These are phyloP conservation scores for Oryza glaberrima DNA, from an alignment of 176 grass and related monocot species.

Conservation along the genomic window DNA sequence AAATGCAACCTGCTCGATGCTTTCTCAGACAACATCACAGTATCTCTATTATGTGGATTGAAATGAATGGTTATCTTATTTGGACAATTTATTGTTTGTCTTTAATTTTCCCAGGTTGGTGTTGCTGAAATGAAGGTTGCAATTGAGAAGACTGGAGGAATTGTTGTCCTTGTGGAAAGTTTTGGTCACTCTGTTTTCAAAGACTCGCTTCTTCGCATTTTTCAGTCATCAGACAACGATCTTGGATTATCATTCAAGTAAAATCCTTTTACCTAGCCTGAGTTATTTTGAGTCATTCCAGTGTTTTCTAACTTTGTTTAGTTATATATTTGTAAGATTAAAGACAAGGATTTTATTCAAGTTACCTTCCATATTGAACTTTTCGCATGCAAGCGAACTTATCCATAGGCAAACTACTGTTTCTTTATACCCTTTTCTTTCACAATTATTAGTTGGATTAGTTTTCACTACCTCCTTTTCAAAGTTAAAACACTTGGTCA, in stretches of 20 bases:
- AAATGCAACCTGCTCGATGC: neutral
- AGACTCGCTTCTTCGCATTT: slow-evolving; percentile 81
- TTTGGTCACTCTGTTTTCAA: slow-evolving; percentile 99
- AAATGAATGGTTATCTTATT: slow-evolving; percentile 22
- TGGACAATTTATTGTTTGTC: neutral
- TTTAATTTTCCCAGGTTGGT: slow-evolving; percentile 62
- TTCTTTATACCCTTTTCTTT: slow-evolving; percentile 24
- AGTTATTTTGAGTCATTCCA: slow-evolving; percentile 3
- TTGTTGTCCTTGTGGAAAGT: slow-evolving; percentile 93
- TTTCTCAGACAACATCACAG: neutral
- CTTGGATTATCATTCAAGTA: slow-evolving; percentile 98
- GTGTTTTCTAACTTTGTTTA: neutral
- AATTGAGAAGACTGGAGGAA: slow-evolving; percentile 89
- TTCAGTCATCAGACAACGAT: slow-evolving; percentile 68
- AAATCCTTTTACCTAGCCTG: slow-evolving; percentile 26
- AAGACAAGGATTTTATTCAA: neutral
- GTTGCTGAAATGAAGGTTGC: slow-evolving; percentile 95
- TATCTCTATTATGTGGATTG: slow-evolving; percentile 26
- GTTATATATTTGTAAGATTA: neutral
- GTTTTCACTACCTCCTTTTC: neutral
- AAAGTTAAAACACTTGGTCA: neutral
- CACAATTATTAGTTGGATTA: neutral
- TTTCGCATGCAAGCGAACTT: slow-evolving; percentile 24
- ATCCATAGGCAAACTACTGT: neutral
- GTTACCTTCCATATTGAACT: neutral